A percentile compares a stretch with the other conserved stretches of the same genome.
phyloP scores from a whole-genome alignment of 2,329 filamentous ascomycete species.

The Spiromastix sp. region DNA sequence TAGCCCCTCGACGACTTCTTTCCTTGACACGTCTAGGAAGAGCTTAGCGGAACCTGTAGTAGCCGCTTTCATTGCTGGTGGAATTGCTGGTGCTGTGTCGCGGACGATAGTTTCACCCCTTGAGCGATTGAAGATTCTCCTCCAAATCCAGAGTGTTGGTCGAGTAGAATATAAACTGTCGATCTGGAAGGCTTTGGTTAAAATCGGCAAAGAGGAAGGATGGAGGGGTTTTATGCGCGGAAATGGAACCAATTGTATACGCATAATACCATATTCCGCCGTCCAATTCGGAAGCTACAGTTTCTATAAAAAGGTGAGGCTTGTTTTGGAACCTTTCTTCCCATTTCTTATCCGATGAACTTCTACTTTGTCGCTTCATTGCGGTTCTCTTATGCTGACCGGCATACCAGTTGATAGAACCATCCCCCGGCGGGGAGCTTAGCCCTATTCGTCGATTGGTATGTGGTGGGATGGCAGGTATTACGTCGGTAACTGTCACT shows the following conservation, averaged over 20 bases:
- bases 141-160: conserved; percentile 86
- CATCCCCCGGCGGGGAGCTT: conserved; percentile 62
- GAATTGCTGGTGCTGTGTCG: conserved; percentile 91
- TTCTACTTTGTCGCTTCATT: neutral
- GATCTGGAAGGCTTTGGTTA: conserved; percentile 74
- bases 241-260: conserved; percentile 96
- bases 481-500: conserved; percentile 89
- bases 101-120: conserved; percentile 93
- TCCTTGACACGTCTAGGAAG: conserved; percentile 15
- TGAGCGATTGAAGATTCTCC: conserved; percentile 93
- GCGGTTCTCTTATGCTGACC: neutral
- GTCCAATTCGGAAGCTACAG: conserved; percentile 98
- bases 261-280: conserved; percentile 95
- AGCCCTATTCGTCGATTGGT: conserved; percentile 63
- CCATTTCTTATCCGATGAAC: neutral
- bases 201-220: conserved; percentile 96
- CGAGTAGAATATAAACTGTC: conserved; percentile 90
- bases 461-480: conserved; percentile 86
- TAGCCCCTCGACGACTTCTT: neutral
- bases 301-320: conserved; percentile 88
- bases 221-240: conserved; percentile 97
- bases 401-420: conserved; percentile 30
- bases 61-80: conserved; percentile 88
- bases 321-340: no score
- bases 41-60: conserved; percentile 65